Evolutionary conservation across 1,284 basidiomycete genomes (phyloP).

Genomic region (Tausonia pullulans): DNA sequence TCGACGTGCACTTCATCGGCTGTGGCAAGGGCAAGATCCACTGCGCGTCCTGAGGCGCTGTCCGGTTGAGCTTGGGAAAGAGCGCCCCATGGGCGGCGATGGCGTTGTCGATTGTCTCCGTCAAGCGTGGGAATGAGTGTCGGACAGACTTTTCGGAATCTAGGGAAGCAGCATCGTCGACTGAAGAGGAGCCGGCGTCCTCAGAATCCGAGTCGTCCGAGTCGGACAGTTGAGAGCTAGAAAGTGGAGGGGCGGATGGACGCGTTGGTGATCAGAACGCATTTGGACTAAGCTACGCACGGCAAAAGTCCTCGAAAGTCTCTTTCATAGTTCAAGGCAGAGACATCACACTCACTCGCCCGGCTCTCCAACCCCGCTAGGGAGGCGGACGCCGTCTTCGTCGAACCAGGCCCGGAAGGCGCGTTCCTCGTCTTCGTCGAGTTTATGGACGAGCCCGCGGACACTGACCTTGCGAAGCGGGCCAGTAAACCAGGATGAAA

Average conservation of each 20-base stretch:
- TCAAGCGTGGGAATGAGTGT: constrained; percentile 13
- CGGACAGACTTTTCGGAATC: too few species aligned
- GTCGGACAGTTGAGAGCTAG: constrained; percentile 1
- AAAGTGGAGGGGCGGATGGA: too few species aligned
- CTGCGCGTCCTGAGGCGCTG: constrained; percentile 63
- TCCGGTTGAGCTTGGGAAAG: constrained; percentile 93
- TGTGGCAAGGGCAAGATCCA: constrained; percentile 84
- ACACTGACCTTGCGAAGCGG: background rate
- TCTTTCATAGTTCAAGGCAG: too few species aligned
- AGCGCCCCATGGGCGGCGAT: constrained; percentile 34
- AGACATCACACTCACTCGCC: constrained; percentile 3
- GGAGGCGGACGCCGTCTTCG: constrained; percentile 16
- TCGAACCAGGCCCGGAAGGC: constrained; percentile 13
- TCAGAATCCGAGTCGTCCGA: background rate
- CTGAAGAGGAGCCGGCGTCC: background rate
- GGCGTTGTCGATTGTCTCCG: background rate
- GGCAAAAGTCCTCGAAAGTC: too few species aligned
- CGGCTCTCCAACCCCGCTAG: background rate
- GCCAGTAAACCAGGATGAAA: constrained; percentile 12
- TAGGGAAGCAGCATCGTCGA: too few species aligned
- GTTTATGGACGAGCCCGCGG: constrained; percentile 10
- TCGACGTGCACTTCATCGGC: constrained; percentile 72
- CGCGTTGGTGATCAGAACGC: background rate
- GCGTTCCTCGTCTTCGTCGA: background rate
- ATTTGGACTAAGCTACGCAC: background rate